Base-by-base conservation (phyloP, 108 stramenopile genomes). In the Asterionellopsis glacialis region DNA sequence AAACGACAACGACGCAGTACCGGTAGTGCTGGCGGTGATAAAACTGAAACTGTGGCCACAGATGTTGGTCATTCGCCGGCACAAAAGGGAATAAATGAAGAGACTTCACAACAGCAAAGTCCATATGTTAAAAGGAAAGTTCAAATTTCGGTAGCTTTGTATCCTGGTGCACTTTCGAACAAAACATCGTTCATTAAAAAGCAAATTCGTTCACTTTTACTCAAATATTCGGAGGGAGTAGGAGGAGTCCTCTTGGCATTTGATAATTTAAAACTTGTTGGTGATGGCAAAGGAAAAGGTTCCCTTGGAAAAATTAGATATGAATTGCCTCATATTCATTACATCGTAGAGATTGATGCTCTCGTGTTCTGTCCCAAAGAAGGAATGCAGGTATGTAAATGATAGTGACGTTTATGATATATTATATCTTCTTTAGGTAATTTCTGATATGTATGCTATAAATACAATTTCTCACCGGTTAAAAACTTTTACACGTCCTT, bases 261-360 rank as follows among this genome's bases (percentile, higher is more conserved):
- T 51, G 70, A 84, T 11, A 68, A 80, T 55, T 59, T 84, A 24
- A 53, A 68, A 11, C 11, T 73, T 28, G 39, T 21, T 28, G 44
- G 44, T 5, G 64, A 59, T 15, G 51, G 48, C n/a, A 24, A 63
- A 14, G 82, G 74, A 22, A 70, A 53, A 38, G 61, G 63, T 16
- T 11, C 15, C 39, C 15, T 13, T 55, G 79, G 79, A 16, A 59
- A 61, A 54, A 75, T 84, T 45, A 55, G 77, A 43, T 74, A 80
- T 55, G 83, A 84, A 51, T 66, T 79, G 16, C 83, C 83, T 0
- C 67, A 77, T 50, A 70, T 84, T 47, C 83, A 84, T 53, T 84
- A 80, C 58, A 43, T 56, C 21, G 76, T 73, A 12, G 65, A 65
- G n/a, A 68, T 67, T 49, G 69, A 77, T 50, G 79, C 69, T 41